Conservation (phyloP, 495 filamentous ascomycete genomes). For the Talaromyces wortmannii region DNA sequence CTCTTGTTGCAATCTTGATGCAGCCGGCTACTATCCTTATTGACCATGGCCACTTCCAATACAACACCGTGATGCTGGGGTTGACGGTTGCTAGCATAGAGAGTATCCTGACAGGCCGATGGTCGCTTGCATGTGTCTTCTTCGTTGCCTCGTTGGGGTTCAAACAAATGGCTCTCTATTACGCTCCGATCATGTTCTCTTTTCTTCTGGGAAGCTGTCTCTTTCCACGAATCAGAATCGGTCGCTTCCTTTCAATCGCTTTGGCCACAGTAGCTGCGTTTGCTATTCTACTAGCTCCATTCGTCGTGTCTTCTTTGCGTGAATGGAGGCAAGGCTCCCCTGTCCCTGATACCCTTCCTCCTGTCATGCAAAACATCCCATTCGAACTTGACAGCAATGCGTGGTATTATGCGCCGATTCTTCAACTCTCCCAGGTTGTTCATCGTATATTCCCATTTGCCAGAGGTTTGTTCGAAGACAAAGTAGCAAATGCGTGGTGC, state of each 20-base stretch:
- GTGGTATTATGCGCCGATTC: conserved; percentile 60
- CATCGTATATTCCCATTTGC: conserved; percentile 93
- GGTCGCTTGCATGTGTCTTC: conserved; percentile 84
- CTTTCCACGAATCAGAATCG: conserved; percentile 61
- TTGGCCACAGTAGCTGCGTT: conserved; percentile 67
- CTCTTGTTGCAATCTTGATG: conserved; percentile 83
- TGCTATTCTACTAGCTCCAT: conserved; percentile 63
- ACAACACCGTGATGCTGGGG: conserved; percentile 97
- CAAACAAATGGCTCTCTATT: conserved; percentile 99
- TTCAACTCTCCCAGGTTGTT: conserved; percentile 73
- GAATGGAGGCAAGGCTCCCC: conserved; percentile 49
- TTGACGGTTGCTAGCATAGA: conserved; percentile 79
- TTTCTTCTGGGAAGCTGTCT: conserved; percentile 84
- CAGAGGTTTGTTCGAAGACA: conserved; percentile 93
- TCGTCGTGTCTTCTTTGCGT: conserved; percentile 52
- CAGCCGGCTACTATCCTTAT: conserved; percentile 89
- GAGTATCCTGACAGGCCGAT: conserved; percentile 75
- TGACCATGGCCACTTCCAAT: conserved; percentile 98
- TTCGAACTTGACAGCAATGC: conserved; percentile 54
- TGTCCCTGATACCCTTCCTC: conserved; percentile 41
- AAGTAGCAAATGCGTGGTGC: conserved; percentile 98
- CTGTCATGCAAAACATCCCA: conserved; percentile 52
- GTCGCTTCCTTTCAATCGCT: conserved; percentile 68
- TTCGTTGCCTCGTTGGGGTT: conserved; percentile 91
- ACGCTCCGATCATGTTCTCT: conserved; percentile 85